Conservation (phyloP, 2,329 filamentous ascomycete genomes). For the Talaromyces funiculosus region DNA sequence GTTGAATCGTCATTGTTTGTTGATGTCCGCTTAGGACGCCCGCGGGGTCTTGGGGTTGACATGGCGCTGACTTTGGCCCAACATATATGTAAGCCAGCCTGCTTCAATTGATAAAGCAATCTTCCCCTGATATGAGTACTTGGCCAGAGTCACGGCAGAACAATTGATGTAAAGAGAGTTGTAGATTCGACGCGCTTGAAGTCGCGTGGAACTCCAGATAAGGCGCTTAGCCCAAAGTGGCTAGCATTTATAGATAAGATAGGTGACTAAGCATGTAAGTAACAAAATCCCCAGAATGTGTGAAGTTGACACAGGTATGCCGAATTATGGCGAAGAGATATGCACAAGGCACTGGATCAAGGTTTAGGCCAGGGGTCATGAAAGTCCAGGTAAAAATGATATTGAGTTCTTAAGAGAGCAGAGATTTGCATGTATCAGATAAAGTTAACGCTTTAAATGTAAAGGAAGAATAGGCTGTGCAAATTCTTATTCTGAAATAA, state of each 20-base stretch:
- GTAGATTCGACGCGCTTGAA: neutral
- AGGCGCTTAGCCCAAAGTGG: constrained; percentile 1
- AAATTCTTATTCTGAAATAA: too few species aligned
- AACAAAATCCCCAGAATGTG: too few species aligned
- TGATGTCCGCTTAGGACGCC: constrained; percentile 10
- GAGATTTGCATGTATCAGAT: too few species aligned
- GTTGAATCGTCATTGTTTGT: constrained; percentile 17
- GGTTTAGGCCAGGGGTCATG: too few species aligned
- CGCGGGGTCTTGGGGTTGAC: constrained; percentile 14
- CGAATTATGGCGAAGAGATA: too few species aligned
- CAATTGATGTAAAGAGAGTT: neutral
- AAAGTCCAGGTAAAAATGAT: too few species aligned
- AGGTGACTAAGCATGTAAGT: constrained; percentile 28
- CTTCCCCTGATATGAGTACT: neutral
- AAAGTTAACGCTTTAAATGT: too few species aligned
- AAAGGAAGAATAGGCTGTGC: too few species aligned
- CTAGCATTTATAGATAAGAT: constrained; percentile 30
- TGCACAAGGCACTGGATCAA: too few species aligned
- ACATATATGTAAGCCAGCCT: neutral
- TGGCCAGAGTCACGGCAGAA: neutral
- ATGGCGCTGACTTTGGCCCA: neutral
- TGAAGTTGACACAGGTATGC: too few species aligned
- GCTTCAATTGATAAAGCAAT: neutral
- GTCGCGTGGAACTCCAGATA: constrained; percentile 10
- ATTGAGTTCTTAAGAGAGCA: too few species aligned